Evolutionary conservation across 352 stramenopile species (phyloP).

Genomic region (Phytophthora multivora): DNA sequence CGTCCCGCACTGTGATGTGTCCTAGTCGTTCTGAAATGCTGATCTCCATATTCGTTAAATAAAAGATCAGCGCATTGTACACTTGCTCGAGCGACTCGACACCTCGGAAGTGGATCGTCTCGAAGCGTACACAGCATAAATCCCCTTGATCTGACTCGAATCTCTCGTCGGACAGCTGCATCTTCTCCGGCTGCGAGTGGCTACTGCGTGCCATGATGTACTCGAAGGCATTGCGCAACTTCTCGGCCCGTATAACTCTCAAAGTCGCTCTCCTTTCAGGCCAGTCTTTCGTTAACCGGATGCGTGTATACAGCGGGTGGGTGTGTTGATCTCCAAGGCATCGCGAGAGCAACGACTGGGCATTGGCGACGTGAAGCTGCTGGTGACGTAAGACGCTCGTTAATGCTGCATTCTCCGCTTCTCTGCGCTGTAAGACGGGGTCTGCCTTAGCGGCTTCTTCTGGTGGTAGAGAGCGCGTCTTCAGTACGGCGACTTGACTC

Average conservation of each 20-base stretch:
- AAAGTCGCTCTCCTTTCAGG: constrained; percentile 24
- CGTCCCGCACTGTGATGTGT: constrained; percentile 47
- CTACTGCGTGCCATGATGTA: constrained; percentile 34
- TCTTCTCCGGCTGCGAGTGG: constrained; percentile 35
- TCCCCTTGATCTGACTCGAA: constrained; percentile 29
- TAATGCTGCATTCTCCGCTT: constrained; percentile 29
- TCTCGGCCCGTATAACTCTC: constrained; percentile 25
- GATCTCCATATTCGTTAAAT: constrained; percentile 50
- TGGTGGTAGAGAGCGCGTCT: constrained; percentile 19
- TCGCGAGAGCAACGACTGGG: constrained; percentile 40
- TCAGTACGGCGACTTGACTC: constrained; percentile 42
- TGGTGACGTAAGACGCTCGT: constrained; percentile 29
- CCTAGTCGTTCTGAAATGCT: constrained; percentile 42
- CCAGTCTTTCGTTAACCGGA: constrained; percentile 27
- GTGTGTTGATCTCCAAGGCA: constrained; percentile 36
- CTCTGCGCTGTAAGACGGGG: constrained; percentile 18
- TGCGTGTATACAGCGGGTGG: constrained; percentile 24
- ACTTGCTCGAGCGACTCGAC: constrained; percentile 39
- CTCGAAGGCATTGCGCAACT: constrained; percentile 30
- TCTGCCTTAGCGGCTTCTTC: constrained; percentile 24
- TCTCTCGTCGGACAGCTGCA: constrained; percentile 32
- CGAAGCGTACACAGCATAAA: constrained; percentile 36
- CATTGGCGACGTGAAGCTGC: constrained; percentile 46
- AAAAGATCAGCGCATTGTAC: constrained; percentile 45
- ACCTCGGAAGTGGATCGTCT: constrained; percentile 40